Evolutionary conservation across 768 basidiomycete genomes (phyloP), one percentile per base, ranked within the genome.

Genomic region (Punctularia strigosozonata): DNA sequence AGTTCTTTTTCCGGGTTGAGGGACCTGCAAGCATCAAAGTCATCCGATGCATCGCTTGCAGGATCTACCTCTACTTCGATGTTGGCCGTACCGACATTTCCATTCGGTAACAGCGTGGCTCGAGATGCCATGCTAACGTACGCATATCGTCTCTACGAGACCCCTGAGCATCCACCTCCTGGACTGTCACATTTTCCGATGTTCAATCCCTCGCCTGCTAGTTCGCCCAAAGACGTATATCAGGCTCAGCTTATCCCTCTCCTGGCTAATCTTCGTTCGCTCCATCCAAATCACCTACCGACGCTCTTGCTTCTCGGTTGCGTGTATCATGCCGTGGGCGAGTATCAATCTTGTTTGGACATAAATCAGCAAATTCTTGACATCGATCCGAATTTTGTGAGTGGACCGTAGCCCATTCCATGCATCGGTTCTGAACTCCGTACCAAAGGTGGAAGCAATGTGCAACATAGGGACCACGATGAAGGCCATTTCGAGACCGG

Each of bases 381-480:
- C 31, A 42, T 54, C 10, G 49, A 59, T 25, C 43, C 54, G 0
- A 44, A 52, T 20, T 55, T 45, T 23, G 50, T 54, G 25, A 28
- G 48, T n/a, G 15, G n/a, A 4, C 24, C 17, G 2, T n/a, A 22
- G 10, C 17, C 13, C 18, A 20, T 12, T 21, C 38, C 12, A n/a
- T 15, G 6, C 12, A 21, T 22, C 23, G 34, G 13, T 22, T 39
- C 25, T 23, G 37, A 39, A 26, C 20, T n/a, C 32, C 17, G 33
- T 17, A 5, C n/a, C 14, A 10, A 32, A 62, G 60, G 60, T 53
- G 32, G 64, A 66, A 44, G 62, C 62, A 14, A 62, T 66, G 63
- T 56, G 49, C 31, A 66, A 66, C 41, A 58, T 65, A 23, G 64
- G 63, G 6, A 59, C 58, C 20, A 56, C 60, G 10, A 42, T 59